Evolutionary conservation across 352 stramenopile genomes (phyloP).

Genomic region (Pythium sukuiense): DNA sequence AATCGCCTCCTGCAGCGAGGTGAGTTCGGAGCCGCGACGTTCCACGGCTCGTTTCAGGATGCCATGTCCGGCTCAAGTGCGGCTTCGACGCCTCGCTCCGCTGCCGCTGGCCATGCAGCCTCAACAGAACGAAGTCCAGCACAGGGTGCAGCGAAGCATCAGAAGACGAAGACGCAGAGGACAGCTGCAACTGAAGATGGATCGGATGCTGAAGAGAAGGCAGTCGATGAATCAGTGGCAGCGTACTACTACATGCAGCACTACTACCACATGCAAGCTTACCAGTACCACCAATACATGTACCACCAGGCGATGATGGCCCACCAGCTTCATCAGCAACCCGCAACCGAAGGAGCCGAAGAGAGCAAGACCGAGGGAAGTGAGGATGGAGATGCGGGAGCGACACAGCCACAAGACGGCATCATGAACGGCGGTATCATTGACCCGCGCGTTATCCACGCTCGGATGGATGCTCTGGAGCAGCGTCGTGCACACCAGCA

Average conservation of each 20-base stretch:
- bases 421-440: constrained; percentile 46
- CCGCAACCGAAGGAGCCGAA: background rate
- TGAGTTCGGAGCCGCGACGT: constrained; percentile 25
- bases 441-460: constrained; percentile 62
- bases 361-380: constrained; percentile 3
- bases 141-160: background rate
- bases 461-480: constrained; percentile 52
- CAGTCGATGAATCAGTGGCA: constrained; percentile 6
- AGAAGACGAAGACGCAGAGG: constrained; percentile 20
- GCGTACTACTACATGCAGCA: constrained; percentile 28
- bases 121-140: background rate
- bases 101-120: background rate
- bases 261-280: constrained; percentile 49
- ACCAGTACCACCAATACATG: constrained; percentile 62
- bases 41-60: constrained; percentile 27
- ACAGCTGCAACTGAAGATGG: background rate
- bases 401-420: background rate
- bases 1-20: constrained; percentile 50
- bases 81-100: constrained; percentile 3
- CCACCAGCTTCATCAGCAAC: constrained; percentile 22
- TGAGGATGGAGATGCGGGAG: constrained; percentile 1
- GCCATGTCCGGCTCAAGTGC: constrained; percentile 18
- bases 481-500: constrained; percentile 49
- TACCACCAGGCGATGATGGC: constrained; percentile 64
- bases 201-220: constrained; percentile 14